Conservation (phyloP, 345 rosid species). For the Triadica sebifera region DNA sequence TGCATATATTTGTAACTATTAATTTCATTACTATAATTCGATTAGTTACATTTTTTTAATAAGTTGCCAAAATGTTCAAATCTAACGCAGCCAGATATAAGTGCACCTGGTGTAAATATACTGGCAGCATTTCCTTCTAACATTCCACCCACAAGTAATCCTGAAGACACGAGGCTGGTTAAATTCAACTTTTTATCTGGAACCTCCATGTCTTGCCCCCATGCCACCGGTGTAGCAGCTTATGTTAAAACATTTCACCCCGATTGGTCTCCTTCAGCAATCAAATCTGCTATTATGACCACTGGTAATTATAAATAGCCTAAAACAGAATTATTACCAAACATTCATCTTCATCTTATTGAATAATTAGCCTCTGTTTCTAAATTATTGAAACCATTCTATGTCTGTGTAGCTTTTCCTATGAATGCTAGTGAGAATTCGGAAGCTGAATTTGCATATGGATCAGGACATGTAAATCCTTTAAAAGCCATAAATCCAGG, state of each 20-base stretch:
- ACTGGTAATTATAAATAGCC: conserved; percentile 38
- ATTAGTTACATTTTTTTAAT: background rate
- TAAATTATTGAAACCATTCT: background rate
- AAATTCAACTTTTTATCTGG: conserved; percentile 40
- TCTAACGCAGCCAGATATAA: conserved; percentile 44
- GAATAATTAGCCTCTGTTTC: background rate
- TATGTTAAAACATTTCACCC: conserved; percentile 46
- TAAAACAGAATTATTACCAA: no score
- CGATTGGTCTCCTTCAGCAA: conserved; percentile 60
- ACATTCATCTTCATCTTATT: background rate
- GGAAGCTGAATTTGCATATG: conserved; percentile 40
- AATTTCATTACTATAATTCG: background rate
- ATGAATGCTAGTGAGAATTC: conserved; percentile 27
- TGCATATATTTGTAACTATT: background rate
- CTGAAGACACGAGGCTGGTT: conserved; percentile 22
- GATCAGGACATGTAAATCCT: conserved; percentile 44
- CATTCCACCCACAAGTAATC: conserved; percentile 12
- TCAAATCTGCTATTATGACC: conserved; percentile 48
- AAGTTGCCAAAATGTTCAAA: background rate
- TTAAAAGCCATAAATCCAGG: conserved; percentile 39
- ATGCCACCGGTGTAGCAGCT: conserved; percentile 47
- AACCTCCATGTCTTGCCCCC: conserved; percentile 64
- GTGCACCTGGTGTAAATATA: conserved; percentile 48
- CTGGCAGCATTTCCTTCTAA: conserved; percentile 41
- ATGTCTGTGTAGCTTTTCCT: conserved; percentile 25